Evolutionary conservation across 192 early-diverging fungal genomes (phyloP), one percentile per base, ranked within the genome.

Genomic region (Nowakowskiella sp.): DNA sequence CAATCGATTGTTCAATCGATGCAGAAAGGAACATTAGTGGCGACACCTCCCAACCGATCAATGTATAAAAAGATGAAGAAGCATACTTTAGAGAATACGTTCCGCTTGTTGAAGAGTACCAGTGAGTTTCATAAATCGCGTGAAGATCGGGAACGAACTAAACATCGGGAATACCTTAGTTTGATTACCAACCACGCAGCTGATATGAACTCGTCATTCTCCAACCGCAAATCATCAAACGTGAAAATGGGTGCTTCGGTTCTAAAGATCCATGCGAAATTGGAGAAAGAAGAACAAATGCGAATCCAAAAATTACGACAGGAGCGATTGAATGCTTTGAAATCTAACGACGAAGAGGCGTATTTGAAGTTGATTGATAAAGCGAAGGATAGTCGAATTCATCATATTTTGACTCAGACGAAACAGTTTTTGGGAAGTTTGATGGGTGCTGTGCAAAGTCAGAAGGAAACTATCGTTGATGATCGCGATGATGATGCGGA

Each of bases 311-410:
- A 85, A 39, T 66, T 92, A 10, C 83, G 85, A 3, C 83, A 90
- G 65, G 96, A 99, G 74, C 91, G 96, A 90, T 73, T 99, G 25
- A 81, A 85, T 57, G 96, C 96, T 23, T 80, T 99, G 57, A 92
- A 89, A 75, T 89, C 84, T 44, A 91, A 95, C 74, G 92, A 99
- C 70, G 96, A 99, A 66, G 94, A 92, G 53, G 91, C 91, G 0
- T 99, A 99, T 65, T 71, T 96, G 62, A 87, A 90, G 61, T 78
- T 99, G 39, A 78, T 99, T 48, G 92, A 97, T 65, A 71, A 91
- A 73, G 86, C 86, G 32, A 99, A 99, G 71, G 91, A 99, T 65
- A 96, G 84, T 31, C 89, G 96, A 66, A 87, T 99, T 52, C 84
- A 86, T 28, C 87, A 91, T 51, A 66, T 99, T 69, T 73, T 99